A percentile compares a stretch with the other conserved stretches of the same genome.
phyloP scores from a whole-genome alignment of 2,329 filamentous ascomycete genomes.

The Fusarium algeriense region DNA sequence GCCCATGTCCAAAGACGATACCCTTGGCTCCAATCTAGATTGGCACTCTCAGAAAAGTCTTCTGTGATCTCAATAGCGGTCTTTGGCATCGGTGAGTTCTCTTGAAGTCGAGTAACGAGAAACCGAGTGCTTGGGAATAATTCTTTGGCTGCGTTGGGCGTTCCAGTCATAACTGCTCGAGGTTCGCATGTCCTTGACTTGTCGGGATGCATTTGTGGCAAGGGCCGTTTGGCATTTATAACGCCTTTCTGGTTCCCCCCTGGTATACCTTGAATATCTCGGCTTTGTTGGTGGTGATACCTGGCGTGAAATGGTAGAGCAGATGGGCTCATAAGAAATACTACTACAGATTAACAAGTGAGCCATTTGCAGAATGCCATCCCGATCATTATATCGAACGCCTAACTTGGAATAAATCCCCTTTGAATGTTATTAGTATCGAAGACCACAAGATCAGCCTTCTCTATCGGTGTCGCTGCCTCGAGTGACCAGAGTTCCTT shows the following conservation, averaged over 20 bases:
- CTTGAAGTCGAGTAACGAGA: slow-evolving; percentile 27
- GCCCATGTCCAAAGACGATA: slow-evolving; percentile 65
- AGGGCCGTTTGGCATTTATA: neutral
- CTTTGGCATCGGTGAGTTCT: slow-evolving; percentile 63
- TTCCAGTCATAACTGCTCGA: neutral
- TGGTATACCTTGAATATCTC: neutral
- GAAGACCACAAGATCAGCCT: neutral
- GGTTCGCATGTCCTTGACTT: too few relatives aligned
- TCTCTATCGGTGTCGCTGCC: neutral
- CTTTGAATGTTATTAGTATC: neutral
- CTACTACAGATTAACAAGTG: neutral
- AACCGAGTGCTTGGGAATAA: neutral
- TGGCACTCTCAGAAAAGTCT: slow-evolving; percentile 61
- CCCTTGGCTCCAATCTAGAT: slow-evolving; percentile 61
- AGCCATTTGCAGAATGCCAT: neutral
- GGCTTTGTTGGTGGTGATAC: neutral
- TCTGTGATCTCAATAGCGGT: slow-evolving; percentile 65
- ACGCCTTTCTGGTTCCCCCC: too few relatives aligned
- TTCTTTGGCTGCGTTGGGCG: neutral
- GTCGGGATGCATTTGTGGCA: neutral
- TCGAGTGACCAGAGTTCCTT: neutral
- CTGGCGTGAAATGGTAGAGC: neutral
- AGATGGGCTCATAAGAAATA: too few relatives aligned
- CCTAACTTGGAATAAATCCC: too few relatives aligned
- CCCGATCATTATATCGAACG: too few relatives aligned